These are phyloP conservation scores for Phytophthora syringae DNA, from an alignment of 352 stramenopile genomes.

Conservation along the genomic window DNA sequence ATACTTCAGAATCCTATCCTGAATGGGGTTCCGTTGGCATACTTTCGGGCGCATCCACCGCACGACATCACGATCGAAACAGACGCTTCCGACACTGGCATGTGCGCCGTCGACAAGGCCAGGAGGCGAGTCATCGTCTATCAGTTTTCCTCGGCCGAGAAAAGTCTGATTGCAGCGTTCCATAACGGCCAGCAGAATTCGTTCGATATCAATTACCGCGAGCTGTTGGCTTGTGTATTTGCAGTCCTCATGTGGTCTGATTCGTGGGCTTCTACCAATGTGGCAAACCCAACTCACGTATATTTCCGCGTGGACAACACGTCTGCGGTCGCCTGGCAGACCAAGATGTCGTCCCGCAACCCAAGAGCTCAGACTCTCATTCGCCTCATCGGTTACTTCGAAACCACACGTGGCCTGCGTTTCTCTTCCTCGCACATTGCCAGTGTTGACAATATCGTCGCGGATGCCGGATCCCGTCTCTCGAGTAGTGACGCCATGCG, in stretches of 20 bases:
- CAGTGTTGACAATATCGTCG: too few relatives aligned
- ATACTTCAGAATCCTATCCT: slow-evolving; percentile 15
- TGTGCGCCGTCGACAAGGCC: background rate
- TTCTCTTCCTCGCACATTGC: too few relatives aligned
- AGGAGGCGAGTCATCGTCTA: background rate
- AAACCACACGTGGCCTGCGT: too few relatives aligned
- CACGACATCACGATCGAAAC: slow-evolving; percentile 5
- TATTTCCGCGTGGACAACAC: slow-evolving; percentile 23
- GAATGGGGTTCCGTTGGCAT: slow-evolving; percentile 21
- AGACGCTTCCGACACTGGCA: slow-evolving; percentile 16
- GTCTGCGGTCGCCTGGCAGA: slow-evolving; percentile 10
- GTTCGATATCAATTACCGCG: slow-evolving; percentile 13
- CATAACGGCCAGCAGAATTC: background rate
- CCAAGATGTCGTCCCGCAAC: slow-evolving; percentile 1
- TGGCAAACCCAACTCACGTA: slow-evolving; percentile 1
- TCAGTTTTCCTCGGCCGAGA: background rate
- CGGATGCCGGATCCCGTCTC: too few relatives aligned
- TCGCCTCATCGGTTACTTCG: too few relatives aligned
- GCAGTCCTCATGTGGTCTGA: background rate
- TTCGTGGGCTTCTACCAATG: background rate
- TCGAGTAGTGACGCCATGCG: too few relatives aligned
- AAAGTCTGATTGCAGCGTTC: background rate
- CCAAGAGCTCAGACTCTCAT: too few relatives aligned
- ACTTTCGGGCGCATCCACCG: background rate
- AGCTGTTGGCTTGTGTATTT: slow-evolving; percentile 1